phyloP scores from a whole-genome alignment of 176 grass and related monocot genomes.

The Bolboschoenus planiculmis region DNA sequence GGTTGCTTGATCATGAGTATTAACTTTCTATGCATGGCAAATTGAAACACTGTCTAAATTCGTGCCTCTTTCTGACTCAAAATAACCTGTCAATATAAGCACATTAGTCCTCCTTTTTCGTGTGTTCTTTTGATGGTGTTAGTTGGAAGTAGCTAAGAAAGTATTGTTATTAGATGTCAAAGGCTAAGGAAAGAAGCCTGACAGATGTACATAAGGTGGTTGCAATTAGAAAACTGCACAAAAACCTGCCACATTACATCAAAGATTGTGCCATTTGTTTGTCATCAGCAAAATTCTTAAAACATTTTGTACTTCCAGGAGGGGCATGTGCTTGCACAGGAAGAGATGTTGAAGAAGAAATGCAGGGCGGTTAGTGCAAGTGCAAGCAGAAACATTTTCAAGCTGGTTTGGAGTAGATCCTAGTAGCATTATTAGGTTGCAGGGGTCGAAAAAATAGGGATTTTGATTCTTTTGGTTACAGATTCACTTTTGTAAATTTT shows the following conservation, averaged over 20 bases:
- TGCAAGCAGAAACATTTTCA: constrained; percentile 72
- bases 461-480: not conserved
- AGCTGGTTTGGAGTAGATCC: constrained; percentile 43
- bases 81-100: not conserved
- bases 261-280: not conserved
- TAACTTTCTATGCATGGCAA: not conserved
- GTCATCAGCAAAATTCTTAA: not conserved
- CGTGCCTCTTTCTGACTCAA: not conserved
- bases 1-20: not conserved
- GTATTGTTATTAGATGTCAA: not conserved
- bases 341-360: constrained; percentile 65
- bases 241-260: not conserved
- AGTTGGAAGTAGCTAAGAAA: not conserved
- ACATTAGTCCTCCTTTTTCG: not conserved
- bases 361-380: constrained; percentile 32
- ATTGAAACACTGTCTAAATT: not conserved
- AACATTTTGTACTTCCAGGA: constrained; percentile 32
- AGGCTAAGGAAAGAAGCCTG: not conserved
- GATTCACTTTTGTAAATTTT: not conserved
- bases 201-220: not conserved
- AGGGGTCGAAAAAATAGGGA: not conserved
- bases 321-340: constrained; percentile 47
- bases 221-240: not conserved
- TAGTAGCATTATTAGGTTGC: not conserved
- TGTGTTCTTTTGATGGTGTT: not conserved